These are phyloP conservation scores for Aspergillus sparsus DNA, from an alignment of 495 filamentous ascomycete genomes.

Conservation along the genomic window DNA sequence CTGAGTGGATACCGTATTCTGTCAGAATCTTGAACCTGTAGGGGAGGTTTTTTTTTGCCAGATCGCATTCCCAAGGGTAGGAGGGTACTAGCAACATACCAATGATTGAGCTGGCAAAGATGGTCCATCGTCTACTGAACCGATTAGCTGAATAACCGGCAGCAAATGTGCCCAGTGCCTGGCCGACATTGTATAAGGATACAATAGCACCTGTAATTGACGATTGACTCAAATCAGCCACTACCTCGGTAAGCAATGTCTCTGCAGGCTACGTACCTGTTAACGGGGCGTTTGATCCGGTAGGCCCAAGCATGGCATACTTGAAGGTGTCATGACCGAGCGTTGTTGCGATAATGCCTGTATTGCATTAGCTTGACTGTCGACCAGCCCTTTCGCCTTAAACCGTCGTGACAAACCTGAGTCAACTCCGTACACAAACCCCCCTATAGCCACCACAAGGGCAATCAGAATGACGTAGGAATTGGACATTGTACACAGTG, in stretches of 20 bases:
- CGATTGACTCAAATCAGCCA: not conserved
- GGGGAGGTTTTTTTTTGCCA: not conserved
- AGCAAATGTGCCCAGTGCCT: conserved; percentile 29
- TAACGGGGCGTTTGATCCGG: conserved; percentile 22
- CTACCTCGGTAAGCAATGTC: not conserved
- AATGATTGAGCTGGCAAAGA: conserved; percentile 32
- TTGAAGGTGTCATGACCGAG: conserved; percentile 34
- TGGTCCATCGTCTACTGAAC: conserved; percentile 30
- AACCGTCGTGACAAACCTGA: conserved; percentile 10
- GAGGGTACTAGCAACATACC: conserved; percentile 39
- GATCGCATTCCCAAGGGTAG: not conserved
- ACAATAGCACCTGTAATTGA: conserved; percentile 31
- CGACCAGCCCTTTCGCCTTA: not conserved
- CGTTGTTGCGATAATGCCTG: conserved; percentile 35
- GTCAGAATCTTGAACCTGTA: not conserved
- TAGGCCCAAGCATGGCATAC: conserved; percentile 27
- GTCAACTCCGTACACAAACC: conserved; percentile 21
- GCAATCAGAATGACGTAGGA: conserved; percentile 14
- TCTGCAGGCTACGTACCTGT: conserved; percentile 14
- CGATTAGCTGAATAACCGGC: conserved; percentile 28
- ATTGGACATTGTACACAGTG: conserved; percentile 6
- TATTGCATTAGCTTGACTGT: not conserved
- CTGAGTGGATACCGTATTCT: not conserved
- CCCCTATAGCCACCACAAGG: conserved; percentile 18
- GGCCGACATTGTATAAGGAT: conserved; percentile 32